Base-by-base conservation (phyloP, 768 basidiomycete genomes). In the Pisolithus tinctorius region DNA sequence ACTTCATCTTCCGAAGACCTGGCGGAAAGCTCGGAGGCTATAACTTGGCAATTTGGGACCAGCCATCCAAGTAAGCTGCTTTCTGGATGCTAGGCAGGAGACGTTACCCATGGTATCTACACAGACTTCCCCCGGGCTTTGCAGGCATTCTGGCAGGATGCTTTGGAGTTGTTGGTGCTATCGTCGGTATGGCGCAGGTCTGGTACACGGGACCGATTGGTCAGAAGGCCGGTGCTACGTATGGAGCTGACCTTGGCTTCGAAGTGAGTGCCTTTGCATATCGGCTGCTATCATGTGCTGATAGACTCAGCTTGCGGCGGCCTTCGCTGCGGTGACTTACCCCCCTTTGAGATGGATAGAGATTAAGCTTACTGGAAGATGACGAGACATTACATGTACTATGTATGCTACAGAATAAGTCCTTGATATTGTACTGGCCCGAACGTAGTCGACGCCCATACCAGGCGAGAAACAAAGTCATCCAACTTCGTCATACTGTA, bases 191-290 rank as follows among this genome's bases (percentile, higher is more conserved):
- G 79, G 72, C 78, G 7, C 71, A 77, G 52, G 67, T 65, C 6
- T 78, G 78, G 77, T 80, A 78, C 50, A 75, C 71, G 1, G 80
- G 80, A 1, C 79, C 78, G 0, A 58, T 80, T 3, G 80, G 70
- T 3, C 60, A 58, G 44, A 51, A 69, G 42, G 73, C 76, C 4
- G 76, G 77, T 11, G 69, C 61, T 2, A 23, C 36, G 10, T 71
- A 60, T 38, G 78, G 79, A 0, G 34, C 75, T 1, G 79, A 81
- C 56, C 66, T 81, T 27, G 79, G 79, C 30, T 80, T 81, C 50
- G 79, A 80, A 68, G 74, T 78, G 27, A 29, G 69, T 38, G 38
- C 29, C 6, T 10, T 29, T 44, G 14, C 10, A 8, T 13, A 11
- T 41, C n/a, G 43, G 20, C 20, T 34, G 13, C 34, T 20, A 45